Evolutionary conservation across 345 rosid species (phyloP), one percentile per base, ranked within the genome.

Genomic region (Citrus glauca): DNA sequence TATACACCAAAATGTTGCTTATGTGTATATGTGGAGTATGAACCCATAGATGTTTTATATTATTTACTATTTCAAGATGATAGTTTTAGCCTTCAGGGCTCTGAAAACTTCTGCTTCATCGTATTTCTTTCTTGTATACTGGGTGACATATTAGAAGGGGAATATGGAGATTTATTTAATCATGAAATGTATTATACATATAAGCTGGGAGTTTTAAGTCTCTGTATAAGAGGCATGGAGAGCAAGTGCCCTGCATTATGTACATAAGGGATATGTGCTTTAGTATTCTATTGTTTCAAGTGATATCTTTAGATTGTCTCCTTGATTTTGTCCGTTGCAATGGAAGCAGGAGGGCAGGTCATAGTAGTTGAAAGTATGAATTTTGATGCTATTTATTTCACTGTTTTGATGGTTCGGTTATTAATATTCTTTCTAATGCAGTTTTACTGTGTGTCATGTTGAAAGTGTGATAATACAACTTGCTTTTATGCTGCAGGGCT

Each of bases 401-500:
- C 17, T 11, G 16, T 10, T n/a, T 53, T 4, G 20, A 35, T 3
- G 60, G 48, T 37, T 60, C 17, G 22, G 55, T 13, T 37, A 37
- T 37, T 35, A 17, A 72, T 59, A 32, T 30, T 22, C 3, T 73
- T 42, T 42, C 50, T 11, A 6, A 60, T 33, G 50, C 53, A 11
- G 28, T 57, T 57, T 55, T 56, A 59, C 27, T 4, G 24, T 11
- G 22, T 75, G 8, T 50, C 45, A 50, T 7, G 32, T 27, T 35
- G 20, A 42, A 50, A 13, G 6, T 8, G 69, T 62, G 30, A n/a
- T 20, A 24, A 14, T 45, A 7, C 9, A 37, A 65, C 73, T 33
- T 72, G 22, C 63, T 77, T 80, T 3, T 62, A 70, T 76, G 75
- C 37, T 82, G 71, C 82, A 96, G 99, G 88, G 99, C 97, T 28